Conservation (phyloP, 2,329 filamentous ascomycete species). For the Beauveria medogensis region DNA sequence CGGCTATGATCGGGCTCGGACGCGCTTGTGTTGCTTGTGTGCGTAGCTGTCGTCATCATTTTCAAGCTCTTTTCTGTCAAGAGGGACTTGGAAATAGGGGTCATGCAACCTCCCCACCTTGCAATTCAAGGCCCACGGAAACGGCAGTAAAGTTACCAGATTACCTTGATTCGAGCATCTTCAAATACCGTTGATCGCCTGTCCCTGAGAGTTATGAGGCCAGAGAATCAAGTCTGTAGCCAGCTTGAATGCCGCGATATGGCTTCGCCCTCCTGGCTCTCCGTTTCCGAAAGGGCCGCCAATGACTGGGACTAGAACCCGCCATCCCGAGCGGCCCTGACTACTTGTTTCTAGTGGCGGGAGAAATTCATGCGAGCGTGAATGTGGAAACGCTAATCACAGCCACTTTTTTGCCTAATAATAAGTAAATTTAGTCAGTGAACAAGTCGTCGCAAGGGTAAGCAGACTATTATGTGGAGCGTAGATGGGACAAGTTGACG, state of each 20-base stretch:
- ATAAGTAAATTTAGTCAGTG: background rate
- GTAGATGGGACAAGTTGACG: background rate
- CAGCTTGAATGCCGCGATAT: too few relatives aligned
- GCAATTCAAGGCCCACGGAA: too few relatives aligned
- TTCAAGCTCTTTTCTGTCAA: too few relatives aligned
- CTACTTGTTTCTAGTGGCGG: background rate
- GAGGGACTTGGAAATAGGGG: too few relatives aligned
- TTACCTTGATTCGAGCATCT: too few relatives aligned
- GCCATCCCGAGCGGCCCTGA: background rate
- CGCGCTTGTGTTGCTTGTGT: background rate
- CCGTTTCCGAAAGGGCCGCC: background rate
- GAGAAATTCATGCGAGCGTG: background rate
- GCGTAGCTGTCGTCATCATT: too few relatives aligned
- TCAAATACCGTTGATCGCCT: too few relatives aligned
- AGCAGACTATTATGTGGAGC: background rate
- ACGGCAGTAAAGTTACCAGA: too few relatives aligned
- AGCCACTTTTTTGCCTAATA: background rate
- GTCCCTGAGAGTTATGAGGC: too few relatives aligned
- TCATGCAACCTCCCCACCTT: too few relatives aligned
- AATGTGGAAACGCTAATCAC: background rate
- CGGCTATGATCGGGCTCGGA: background rate
- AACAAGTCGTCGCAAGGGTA: background rate
- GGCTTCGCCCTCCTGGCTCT: too few relatives aligned
- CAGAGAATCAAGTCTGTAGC: too few relatives aligned
- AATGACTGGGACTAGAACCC: background rate